These are phyloP conservation scores for Dactylellina parvicollis DNA, from an alignment of 2,329 filamentous ascomycete species.

Conservation along the genomic window DNA sequence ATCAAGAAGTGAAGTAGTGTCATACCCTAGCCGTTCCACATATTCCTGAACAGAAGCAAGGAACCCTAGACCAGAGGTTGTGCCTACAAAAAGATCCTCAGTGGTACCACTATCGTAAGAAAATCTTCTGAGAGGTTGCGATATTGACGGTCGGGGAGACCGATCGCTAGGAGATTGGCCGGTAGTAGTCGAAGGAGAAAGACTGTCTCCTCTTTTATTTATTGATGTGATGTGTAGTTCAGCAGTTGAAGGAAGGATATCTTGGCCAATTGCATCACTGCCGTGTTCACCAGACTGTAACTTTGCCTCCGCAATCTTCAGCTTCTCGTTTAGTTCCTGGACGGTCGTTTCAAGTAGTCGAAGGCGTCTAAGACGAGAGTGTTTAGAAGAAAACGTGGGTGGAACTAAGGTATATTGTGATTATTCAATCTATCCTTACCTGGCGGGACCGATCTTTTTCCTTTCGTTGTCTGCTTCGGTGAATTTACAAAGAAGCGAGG, in stretches of 20 bases:
- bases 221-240: slow-evolving; percentile 13
- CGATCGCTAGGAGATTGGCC: slow-evolving; percentile 33
- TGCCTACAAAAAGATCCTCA: slow-evolving; percentile 47
- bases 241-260: slow-evolving; percentile 23
- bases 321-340: slow-evolving; percentile 56
- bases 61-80: slow-evolving; percentile 49
- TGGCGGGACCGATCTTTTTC: slow-evolving; percentile 57
- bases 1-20: slow-evolving; percentile 41
- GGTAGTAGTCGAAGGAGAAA: slow-evolving; percentile 36
- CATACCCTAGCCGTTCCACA: slow-evolving; percentile 48
- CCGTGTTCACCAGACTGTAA: slow-evolving; percentile 40
- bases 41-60: slow-evolving; percentile 50
- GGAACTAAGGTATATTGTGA: not conserved
- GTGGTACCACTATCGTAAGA: slow-evolving; percentile 39
- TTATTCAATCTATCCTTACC: slow-evolving; percentile 48
- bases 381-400: slow-evolving; percentile 9
- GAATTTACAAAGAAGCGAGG: slow-evolving; percentile 58
- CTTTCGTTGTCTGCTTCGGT: slow-evolving; percentile 57
- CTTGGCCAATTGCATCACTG: slow-evolving; percentile 13
- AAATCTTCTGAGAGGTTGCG: slow-evolving; percentile 37
- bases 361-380: slow-evolving; percentile 54
- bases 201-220: slow-evolving; percentile 17
- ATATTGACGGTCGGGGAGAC: slow-evolving; percentile 34
- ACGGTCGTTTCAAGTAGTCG: slow-evolving; percentile 57
- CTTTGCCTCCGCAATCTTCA: slow-evolving; percentile 56